Conservation (phyloP, 1,284 basidiomycete species). For the Rhodotorula sp. region DNA sequence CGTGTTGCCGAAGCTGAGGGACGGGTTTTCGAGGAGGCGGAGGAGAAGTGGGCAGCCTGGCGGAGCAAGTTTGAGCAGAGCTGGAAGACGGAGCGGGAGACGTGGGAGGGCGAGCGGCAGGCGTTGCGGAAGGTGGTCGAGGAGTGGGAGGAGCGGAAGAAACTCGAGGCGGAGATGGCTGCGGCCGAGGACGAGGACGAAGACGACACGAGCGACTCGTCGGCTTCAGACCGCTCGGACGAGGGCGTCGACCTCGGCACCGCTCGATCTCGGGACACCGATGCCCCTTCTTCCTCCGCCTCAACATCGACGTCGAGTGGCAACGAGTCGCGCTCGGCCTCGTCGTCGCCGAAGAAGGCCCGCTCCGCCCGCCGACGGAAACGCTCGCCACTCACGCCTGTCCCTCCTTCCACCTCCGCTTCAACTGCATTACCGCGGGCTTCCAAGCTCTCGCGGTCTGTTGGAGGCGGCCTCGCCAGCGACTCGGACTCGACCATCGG, state of each 20-base stretch:
- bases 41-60: constrained; percentile 69
- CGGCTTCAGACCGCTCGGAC: constrained; percentile 1
- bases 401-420: not conserved
- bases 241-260: constrained; percentile 27
- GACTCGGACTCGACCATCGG: constrained; percentile 37
- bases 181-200: constrained; percentile 45
- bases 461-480: constrained; percentile 16
- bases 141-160: constrained; percentile 69
- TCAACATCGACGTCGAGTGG: too few relatives aligned
- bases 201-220: constrained; percentile 32
- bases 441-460: not conserved
- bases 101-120: constrained; percentile 77
- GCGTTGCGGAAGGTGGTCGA: constrained; percentile 69
- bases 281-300: not conserved
- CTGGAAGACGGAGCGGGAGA: constrained; percentile 62
- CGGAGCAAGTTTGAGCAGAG: constrained; percentile 47
- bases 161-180: constrained; percentile 56
- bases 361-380: constrained; percentile 13
- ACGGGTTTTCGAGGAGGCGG: constrained; percentile 51
- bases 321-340: constrained; percentile 9
- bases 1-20: constrained; percentile 53
- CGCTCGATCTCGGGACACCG: not conserved
- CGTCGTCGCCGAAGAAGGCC: constrained; percentile 12
- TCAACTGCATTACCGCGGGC: not conserved
- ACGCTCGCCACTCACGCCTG: constrained; percentile 16